phyloP scores from a whole-genome alignment of 805 yeast genomes.

The Tanozyma kutaoensis region DNA sequence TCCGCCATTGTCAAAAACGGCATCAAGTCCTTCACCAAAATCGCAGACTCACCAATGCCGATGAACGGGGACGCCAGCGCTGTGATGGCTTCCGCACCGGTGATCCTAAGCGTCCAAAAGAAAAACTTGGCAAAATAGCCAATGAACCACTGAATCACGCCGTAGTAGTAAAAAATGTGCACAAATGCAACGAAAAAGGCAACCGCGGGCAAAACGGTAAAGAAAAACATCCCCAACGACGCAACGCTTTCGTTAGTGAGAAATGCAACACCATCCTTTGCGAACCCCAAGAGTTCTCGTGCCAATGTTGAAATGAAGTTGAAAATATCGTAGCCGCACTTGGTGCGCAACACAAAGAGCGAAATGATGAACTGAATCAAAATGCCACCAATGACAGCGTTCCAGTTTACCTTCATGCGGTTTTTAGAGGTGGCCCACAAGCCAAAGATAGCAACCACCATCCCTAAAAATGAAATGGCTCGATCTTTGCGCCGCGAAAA shows the following conservation, averaged over 20 bases:
- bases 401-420: conserved; percentile 36
- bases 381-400: conserved; percentile 46
- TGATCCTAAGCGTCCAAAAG: conserved; percentile 44
- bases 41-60: conserved; percentile 55
- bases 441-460: conserved; percentile 29
- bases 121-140: conserved; percentile 43
- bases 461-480: conserved; percentile 45
- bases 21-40: conserved; percentile 44
- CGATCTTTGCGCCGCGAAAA: conserved; percentile 38
- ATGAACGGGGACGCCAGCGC: conserved; percentile 58
- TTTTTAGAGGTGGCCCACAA: conserved; percentile 34
- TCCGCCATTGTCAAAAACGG: conserved; percentile 50
- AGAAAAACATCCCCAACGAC: conserved; percentile 32
- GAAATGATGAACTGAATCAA: conserved; percentile 49
- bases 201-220: conserved; percentile 49
- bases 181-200: conserved; percentile 51
- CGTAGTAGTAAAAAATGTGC: conserved; percentile 47
- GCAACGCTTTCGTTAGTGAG: conserved; percentile 30
- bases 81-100: conserved; percentile 54
- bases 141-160: conserved; percentile 46
- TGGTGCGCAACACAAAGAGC: conserved; percentile 46
- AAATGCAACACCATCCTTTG: conserved; percentile 50
- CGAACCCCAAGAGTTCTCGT: conserved; percentile 41
- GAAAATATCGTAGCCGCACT: conserved; percentile 47
- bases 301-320: conserved; percentile 47